Evolutionary conservation across 208 protist species (phyloP), one percentile per base, ranked within the genome.

Genomic region (Willaertia magna): DNA sequence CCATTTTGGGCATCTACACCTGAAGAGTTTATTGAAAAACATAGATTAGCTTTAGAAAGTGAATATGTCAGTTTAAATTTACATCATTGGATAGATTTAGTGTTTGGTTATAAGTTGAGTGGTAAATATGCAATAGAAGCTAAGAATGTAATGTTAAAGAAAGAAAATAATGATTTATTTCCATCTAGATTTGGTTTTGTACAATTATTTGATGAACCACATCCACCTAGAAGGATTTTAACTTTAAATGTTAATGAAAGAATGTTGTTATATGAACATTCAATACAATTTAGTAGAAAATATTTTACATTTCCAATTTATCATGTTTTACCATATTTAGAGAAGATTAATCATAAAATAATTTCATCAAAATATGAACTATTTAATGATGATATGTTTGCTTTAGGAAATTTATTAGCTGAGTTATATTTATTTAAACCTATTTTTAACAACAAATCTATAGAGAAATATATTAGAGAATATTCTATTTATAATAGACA

Each of bases 31-130:
- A 89, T 98, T 46, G 94, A 94, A 82, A 90, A 93, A 42, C 96
- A 98, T 90, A 92, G 97, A 22, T 92, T 93, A 47, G 96, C 96
- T 9, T 91, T 99, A 2, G 98, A 99, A 88, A 93, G 91, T 81
- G 94, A 98, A 42, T 93, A 98, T 88, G 98, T 99, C 1, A 98
- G 95, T 7, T 88, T 86, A 1, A 90, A 96, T 86, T 90, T 99
- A 85, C 93, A 99, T 90, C 88, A 98, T 51, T 99, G 98, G 98
- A 98, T 99, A 86, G 97, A 99, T 88, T 93, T 99, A 16, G 97
- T 99, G 49, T 99, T 99, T 93, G 98, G 98, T 48, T 96, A 95
- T 89, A 97, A 98, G 91, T 97, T 99, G 89, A 90, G 93, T 44
- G 98, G 98, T 34, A 91, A 92, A 86, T 93, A 93, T n/a, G 97